Percentiles rank a stretch among this genome's conserved stretches.
Evolutionary conservation across 176 grass and related monocot species (phyloP).

Genomic region (Carex parvula): DNA sequence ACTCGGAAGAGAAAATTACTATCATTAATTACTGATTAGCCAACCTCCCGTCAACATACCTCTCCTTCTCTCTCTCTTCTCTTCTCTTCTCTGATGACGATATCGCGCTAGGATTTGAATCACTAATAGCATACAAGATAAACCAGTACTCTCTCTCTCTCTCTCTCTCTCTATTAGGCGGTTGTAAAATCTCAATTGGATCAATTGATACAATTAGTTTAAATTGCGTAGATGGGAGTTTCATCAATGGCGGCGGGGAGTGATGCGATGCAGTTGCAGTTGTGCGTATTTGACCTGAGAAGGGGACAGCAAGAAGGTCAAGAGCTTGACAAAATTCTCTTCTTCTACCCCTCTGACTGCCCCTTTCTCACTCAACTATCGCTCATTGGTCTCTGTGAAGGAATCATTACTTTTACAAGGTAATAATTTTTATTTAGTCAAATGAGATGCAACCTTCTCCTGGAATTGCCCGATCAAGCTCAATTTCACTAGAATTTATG

Average conservation of each 20-base stretch:
- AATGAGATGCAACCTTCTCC: not conserved
- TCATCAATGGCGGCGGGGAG: conserved; percentile 39
- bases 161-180: not conserved
- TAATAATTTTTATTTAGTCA: not conserved
- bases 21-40: not conserved
- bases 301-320: conserved; percentile 89
- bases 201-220: conserved; percentile 1
- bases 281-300: conserved; percentile 84
- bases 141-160: not conserved
- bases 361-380: conserved; percentile 84
- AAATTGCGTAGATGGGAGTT: conserved; percentile 40
- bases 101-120: not conserved
- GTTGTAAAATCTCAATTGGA: not conserved
- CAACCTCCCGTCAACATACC: conserved; percentile 18
- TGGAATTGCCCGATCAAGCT: not conserved
- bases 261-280: conserved; percentile 69
- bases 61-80: not conserved
- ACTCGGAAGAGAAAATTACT: not conserved
- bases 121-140: not conserved
- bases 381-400: conserved; percentile 87
- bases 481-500: not conserved
- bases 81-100: not conserved
- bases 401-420: conserved; percentile 95
- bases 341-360: conserved; percentile 82
- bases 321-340: conserved; percentile 98